A percentile compares a stretch with the other conserved stretches of the same genome.
Conservation (phyloP, 2,329 filamentous ascomycete genomes). For the Phialocephala sp. region DNA sequence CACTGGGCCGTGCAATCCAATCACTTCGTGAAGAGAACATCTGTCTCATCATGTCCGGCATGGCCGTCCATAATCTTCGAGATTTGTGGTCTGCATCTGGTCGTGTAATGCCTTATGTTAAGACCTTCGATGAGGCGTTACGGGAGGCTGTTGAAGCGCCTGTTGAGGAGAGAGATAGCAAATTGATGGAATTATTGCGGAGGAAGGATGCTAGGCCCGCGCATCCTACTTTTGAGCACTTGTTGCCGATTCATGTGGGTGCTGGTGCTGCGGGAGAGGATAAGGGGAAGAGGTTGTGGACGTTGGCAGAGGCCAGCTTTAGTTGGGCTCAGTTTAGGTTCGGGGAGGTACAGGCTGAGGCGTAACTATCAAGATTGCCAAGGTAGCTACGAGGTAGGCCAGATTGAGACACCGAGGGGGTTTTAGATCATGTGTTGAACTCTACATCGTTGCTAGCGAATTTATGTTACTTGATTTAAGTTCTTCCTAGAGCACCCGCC, state of each 20-base stretch:
- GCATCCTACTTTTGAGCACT: conserved; percentile 66
- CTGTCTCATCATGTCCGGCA: conserved; percentile 72
- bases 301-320: conserved; percentile 55
- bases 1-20: conserved; percentile 67
- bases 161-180: conserved; percentile 49
- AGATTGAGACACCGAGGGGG: neutral
- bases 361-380: conserved; percentile 1
- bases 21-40: conserved; percentile 70
- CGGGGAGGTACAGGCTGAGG: conserved; percentile 28
- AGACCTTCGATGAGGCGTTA: conserved; percentile 65
- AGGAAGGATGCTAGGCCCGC: conserved; percentile 61
- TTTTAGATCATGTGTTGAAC: neutral
- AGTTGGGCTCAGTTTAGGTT: conserved; percentile 62
- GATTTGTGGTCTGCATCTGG: conserved; percentile 54
- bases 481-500: too few species aligned
- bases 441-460: neutral
- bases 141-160: conserved; percentile 56
- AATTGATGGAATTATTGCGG: conserved; percentile 52
- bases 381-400: neutral
- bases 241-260: conserved; percentile 63
- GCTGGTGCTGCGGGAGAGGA: conserved; percentile 59
- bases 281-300: conserved; percentile 51
- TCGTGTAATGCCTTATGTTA: conserved; percentile 60
- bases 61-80: conserved; percentile 74
- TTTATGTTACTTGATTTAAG: neutral